phyloP scores from a whole-genome alignment of 2,329 filamentous ascomycete species.

The Epichloe coenophiala region DNA sequence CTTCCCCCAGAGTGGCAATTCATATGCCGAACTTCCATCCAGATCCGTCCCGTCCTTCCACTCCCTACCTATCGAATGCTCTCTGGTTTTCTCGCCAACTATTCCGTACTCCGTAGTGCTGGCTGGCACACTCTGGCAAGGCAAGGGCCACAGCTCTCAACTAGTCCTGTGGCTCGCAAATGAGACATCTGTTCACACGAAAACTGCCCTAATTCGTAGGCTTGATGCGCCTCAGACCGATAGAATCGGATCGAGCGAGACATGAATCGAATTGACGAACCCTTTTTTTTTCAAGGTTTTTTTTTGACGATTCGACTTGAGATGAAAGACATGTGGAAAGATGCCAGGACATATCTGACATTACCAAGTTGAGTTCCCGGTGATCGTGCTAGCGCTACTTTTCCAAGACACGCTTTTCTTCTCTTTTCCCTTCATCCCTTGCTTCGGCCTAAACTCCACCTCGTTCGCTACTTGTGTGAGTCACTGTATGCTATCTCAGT shows the following conservation, averaged over 20 bases:
- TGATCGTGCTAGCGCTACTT: too few species aligned
- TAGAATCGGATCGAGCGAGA: not conserved
- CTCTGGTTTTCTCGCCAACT: too few species aligned
- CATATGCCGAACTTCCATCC: too few species aligned
- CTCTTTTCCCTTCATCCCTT: not conserved
- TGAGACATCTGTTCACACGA: not conserved
- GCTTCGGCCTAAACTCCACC: not conserved
- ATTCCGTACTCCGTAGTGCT: too few species aligned
- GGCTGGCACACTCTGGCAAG: too few species aligned
- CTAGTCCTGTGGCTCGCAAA: not conserved
- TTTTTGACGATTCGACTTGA: not conserved
- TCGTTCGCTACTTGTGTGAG: not conserved
- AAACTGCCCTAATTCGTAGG: not conserved
- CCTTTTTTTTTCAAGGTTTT: not conserved
- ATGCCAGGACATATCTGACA: not conserved
- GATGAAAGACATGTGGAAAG: not conserved
- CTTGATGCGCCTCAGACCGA: not conserved
- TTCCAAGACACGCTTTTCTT: not conserved
- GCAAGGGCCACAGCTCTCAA: not conserved
- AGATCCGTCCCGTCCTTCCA: too few species aligned
- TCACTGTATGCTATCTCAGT: not conserved
- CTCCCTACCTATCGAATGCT: too few species aligned
- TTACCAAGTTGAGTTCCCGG: too few species aligned
- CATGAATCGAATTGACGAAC: not conserved
- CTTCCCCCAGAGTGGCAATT: not conserved